Evolutionary conservation across 306 rosid species (phyloP), one percentile per base, ranked within the genome.

Genomic region (Mucuna pruriens): DNA sequence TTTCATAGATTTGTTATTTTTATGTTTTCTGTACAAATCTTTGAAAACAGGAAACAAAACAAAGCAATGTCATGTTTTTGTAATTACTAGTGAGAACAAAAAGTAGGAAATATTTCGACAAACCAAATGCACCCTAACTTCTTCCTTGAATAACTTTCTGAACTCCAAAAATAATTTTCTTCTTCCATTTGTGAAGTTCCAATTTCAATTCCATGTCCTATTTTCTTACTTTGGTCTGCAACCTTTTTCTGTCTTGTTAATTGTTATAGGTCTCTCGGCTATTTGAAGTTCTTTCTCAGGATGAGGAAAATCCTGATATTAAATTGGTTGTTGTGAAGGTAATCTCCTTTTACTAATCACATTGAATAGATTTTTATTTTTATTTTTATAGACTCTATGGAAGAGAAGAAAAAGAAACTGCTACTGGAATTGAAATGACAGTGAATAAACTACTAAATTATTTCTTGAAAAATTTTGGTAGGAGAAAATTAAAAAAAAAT

Each of bases 241-340:
- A 51, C 68, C 17, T 69, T 71, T 39, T 60, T 11, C 19, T 81
- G 64, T 22, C 52, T 38, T 29, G 48, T 66, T 64, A 36, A 64
- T 36, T 64, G 26, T 34, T 84, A 31, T 70, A 95, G 98, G 80
- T 89, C 52, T 88, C 93, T 76, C 89, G 71, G 36, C 88, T 95
- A 34, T 81, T 91, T 83, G 93, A 91, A 63, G 81, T 87, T 73
- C 89, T 93, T 63, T 36, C 73, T 15, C 75, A 90, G 2, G 91
- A 80, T 16, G 99, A 93, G 69, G 75, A 73, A 51, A 89, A 93
- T 80, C 58, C 92, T 75, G 87, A 82, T 82, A 85, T 93, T 74
- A 93, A 93, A 79, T 81, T 93, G 88, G 75, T 90, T 80, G 23
- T 95, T 46, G 26, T 93, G 78, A 93, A 95, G 99, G 99, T 91